Conservation (phyloP, 2,329 filamentous ascomycete genomes). For the Arthrobotrys sinensis region DNA sequence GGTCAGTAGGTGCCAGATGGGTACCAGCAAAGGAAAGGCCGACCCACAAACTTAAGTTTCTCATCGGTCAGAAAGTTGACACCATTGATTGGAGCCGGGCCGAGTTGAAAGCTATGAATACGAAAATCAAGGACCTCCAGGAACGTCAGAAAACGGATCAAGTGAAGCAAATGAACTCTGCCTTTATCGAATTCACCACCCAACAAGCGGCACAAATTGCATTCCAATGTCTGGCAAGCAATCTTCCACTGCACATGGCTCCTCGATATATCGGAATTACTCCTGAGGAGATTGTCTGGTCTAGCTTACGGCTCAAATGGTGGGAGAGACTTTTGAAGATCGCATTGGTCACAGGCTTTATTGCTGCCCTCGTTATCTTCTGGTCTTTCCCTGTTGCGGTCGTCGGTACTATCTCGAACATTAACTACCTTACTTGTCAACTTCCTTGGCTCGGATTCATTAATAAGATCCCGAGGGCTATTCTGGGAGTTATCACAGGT, state of each 20-base stretch:
- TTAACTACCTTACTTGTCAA: slow-evolving; percentile 76
- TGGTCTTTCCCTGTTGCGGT: slow-evolving; percentile 84
- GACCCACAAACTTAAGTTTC: slow-evolving; percentile 79
- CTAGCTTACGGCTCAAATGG: slow-evolving; percentile 85
- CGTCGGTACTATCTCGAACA: slow-evolving; percentile 88
- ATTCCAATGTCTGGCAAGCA: slow-evolving; percentile 88
- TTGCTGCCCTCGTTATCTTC: slow-evolving; percentile 85
- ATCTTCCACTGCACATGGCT: slow-evolving; percentile 87
- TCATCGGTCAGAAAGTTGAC: slow-evolving; percentile 91
- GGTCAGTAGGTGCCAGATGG: slow-evolving; percentile 81
- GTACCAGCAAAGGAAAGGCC: slow-evolving; percentile 81
- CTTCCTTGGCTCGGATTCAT: slow-evolving; percentile 83
- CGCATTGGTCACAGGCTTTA: slow-evolving; percentile 78
- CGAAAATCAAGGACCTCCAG: slow-evolving; percentile 79
- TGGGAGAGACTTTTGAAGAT: slow-evolving; percentile 85
- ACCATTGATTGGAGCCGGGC: slow-evolving; percentile 90
- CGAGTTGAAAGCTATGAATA: slow-evolving; percentile 82
- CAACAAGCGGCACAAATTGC: slow-evolving; percentile 89
- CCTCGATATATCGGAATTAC: slow-evolving; percentile 87
- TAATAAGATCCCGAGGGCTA: slow-evolving; percentile 76
- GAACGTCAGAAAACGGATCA: slow-evolving; percentile 77
- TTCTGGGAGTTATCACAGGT: slow-evolving; percentile 87
- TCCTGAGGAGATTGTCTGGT: slow-evolving; percentile 89
- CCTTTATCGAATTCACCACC: slow-evolving; percentile 90
- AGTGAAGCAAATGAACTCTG: slow-evolving; percentile 78